Conservation (phyloP, 352 stramenopile species). For the Aphanomyces astaci region DNA sequence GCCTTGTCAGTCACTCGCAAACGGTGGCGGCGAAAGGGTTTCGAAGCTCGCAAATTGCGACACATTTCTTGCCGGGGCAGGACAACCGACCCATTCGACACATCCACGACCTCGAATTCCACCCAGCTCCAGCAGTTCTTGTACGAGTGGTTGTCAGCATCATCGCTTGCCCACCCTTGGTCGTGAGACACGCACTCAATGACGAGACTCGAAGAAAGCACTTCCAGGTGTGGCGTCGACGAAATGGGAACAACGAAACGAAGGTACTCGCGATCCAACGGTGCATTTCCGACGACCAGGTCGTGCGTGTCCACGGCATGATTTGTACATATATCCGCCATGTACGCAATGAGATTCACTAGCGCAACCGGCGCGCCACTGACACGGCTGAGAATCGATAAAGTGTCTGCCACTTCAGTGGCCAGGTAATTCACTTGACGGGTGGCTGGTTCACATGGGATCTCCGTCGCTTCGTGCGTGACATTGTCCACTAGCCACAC, state of each 20-base stretch:
- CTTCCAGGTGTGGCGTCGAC: too few relatives aligned
- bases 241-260: too few relatives aligned
- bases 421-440: not conserved
- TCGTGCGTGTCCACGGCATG: too few relatives aligned
- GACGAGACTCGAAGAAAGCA: too few relatives aligned
- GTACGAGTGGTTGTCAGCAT: slow-evolving; percentile 6
- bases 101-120: slow-evolving; percentile 4
- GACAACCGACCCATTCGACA: not conserved
- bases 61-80: not conserved
- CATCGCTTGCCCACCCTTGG: slow-evolving; percentile 10
- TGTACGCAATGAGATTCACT: not conserved
- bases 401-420: not conserved
- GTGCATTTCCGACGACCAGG: too few relatives aligned
- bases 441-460: too few relatives aligned
- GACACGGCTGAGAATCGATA: not conserved
- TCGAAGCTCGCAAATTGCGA: slow-evolving; percentile 1
- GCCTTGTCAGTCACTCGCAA: too few relatives aligned
- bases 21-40: not conserved
- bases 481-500: not conserved
- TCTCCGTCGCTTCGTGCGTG: not conserved
- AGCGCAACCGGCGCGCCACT: not conserved
- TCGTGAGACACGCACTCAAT: slow-evolving; percentile 16
- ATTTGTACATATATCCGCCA: not conserved
- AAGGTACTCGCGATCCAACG: too few relatives aligned
- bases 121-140: slow-evolving; percentile 8